phyloP scores from a whole-genome alignment of 163 green algal genomes.

The Coccomyxa subellipsoidea region DNA sequence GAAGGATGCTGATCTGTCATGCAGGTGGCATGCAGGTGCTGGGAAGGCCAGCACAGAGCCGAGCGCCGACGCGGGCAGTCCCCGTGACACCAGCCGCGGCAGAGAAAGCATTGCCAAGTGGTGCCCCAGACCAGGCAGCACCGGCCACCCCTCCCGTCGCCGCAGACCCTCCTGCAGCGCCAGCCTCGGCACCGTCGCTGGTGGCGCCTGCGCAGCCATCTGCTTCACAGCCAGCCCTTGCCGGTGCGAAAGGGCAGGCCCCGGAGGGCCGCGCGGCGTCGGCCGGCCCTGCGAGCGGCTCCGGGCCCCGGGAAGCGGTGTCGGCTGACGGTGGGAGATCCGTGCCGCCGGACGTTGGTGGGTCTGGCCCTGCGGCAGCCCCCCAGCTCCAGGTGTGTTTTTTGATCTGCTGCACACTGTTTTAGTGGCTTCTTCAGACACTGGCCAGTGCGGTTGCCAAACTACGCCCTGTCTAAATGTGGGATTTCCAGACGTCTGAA shows the following conservation, averaged over 20 bases:
- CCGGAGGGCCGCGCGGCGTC: neutral
- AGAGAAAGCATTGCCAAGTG: neutral
- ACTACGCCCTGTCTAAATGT: too few species aligned
- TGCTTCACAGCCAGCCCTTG: neutral
- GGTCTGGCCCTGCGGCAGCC: too few species aligned
- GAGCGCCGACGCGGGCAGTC: neutral
- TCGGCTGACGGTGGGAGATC: neutral
- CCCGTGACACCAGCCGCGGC: neutral
- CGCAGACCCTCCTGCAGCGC: neutral
- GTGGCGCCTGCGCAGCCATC: neutral
- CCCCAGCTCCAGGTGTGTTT: too few species aligned
- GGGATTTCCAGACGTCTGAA: too few species aligned
- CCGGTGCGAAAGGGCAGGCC: neutral
- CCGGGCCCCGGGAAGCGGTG: neutral
- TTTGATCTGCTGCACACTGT: too few species aligned
- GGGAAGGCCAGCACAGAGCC: neutral
- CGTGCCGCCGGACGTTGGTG: too few species aligned
- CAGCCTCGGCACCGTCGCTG: neutral
- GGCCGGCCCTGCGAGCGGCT: neutral
- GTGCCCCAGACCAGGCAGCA: neutral
- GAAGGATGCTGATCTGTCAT: too few species aligned
- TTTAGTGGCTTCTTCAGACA: too few species aligned
- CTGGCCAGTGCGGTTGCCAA: too few species aligned
- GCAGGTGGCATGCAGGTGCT: neutral
- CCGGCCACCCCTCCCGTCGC: neutral